phyloP scores from a whole-genome alignment of 2,329 filamentous ascomycete species.

The Botryosphaeria dothidea region DNA sequence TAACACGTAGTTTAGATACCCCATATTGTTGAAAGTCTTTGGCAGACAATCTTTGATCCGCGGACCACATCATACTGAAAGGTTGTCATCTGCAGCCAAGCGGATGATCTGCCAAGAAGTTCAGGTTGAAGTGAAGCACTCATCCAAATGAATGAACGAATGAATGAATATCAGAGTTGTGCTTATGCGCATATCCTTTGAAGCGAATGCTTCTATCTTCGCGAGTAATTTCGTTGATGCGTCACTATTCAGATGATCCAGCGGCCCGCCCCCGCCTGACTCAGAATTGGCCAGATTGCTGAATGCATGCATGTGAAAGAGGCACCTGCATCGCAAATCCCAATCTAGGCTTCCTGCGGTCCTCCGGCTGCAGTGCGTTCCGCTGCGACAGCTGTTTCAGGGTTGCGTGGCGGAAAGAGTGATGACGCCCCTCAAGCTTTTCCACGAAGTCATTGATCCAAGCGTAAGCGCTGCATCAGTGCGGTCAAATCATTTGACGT shows the following conservation, averaged over 20 bases:
- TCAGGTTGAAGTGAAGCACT: too few relatives aligned
- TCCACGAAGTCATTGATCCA: background rate
- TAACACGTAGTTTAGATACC: background rate
- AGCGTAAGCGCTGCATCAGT: background rate
- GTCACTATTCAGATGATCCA: background rate
- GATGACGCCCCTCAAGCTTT: too few relatives aligned
- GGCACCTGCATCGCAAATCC: background rate
- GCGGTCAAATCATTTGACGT: background rate
- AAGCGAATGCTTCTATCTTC: too few relatives aligned
- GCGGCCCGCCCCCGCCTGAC: background rate
- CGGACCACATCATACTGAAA: too few relatives aligned
- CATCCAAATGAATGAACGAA: too few relatives aligned
- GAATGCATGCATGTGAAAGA: background rate
- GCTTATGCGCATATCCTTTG: too few relatives aligned
- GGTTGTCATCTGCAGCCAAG: too few relatives aligned
- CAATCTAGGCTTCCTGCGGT: background rate
- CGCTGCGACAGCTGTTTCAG: background rate
- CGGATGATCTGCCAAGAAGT: too few relatives aligned
- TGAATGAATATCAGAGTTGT: too few relatives aligned
- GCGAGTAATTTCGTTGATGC: too few relatives aligned
- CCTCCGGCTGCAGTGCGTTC: background rate
- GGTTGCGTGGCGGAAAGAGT: background rate
- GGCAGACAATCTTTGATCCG: too few relatives aligned
- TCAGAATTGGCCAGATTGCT: background rate
- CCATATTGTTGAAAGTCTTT: background rate